Conservation (phyloP, 225 moss, liverwort and hornwort species). For the Thuidium tamariscinum region DNA sequence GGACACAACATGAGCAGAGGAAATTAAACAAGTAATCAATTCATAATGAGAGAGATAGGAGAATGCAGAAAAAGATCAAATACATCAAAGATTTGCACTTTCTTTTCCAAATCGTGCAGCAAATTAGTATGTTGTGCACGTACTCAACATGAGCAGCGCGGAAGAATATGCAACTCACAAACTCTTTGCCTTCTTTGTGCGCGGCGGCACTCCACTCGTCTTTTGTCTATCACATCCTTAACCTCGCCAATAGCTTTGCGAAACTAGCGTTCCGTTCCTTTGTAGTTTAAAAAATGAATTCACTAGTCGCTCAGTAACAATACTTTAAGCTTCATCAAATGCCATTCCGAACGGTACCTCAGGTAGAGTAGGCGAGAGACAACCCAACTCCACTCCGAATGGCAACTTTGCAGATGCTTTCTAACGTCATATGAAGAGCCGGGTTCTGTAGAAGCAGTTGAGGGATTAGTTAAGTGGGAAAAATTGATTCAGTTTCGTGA, state of each 20-base stretch:
- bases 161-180: not conserved
- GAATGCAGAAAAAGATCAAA: not conserved
- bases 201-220: constrained; percentile 28
- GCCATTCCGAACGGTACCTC: constrained; percentile 48
- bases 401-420: constrained; percentile 70
- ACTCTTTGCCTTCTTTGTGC: not conserved
- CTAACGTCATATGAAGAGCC: constrained; percentile 56
- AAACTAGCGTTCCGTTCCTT: constrained; percentile 35
- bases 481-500: not conserved
- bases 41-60: not conserved
- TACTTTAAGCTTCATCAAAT: constrained; percentile 48
- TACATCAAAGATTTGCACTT: not conserved
- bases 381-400: constrained; percentile 63
- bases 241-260: constrained; percentile 6
- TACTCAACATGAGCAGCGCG: not conserved
- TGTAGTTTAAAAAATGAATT: constrained; percentile 44
- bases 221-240: constrained; percentile 24
- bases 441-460: not conserved
- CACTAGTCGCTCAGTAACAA: constrained; percentile 16
- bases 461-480: not conserved
- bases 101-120: not conserved
- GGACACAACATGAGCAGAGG: not conserved
- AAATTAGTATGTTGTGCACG: not conserved
- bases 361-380: constrained; percentile 42
- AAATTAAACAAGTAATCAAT: not conserved